Conservation (phyloP, 176 grass and related monocot genomes). For the Oryza brachyantha region DNA sequence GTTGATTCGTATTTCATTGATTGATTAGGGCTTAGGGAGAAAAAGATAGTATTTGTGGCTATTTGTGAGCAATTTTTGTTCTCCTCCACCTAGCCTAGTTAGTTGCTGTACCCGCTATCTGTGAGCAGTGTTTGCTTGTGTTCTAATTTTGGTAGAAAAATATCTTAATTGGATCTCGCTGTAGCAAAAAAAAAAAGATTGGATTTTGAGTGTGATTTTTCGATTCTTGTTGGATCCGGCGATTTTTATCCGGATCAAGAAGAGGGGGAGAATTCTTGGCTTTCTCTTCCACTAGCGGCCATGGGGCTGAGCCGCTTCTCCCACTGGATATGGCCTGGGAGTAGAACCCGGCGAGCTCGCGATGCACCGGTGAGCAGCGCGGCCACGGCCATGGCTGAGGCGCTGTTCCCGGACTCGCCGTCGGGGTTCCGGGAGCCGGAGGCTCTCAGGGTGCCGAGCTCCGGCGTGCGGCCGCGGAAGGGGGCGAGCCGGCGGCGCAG, state of each 20-base stretch:
- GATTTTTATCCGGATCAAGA: background rate
- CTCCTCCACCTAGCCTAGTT: conserved; percentile 7
- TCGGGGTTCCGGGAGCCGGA: conserved; percentile 57
- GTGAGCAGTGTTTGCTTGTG: background rate
- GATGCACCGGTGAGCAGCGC: conserved; percentile 1
- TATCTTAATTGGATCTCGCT: conserved; percentile 30
- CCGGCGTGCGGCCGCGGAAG: conserved; percentile 23
- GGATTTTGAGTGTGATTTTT: background rate
- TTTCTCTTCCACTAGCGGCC: conserved; percentile 36
- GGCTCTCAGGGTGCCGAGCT: conserved; percentile 9
- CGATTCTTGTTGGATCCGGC: conserved; percentile 13
- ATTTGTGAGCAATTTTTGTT: conserved; percentile 11
- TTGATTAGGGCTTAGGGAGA: background rate
- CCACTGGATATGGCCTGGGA: conserved; percentile 50
- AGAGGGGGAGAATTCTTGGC: background rate
- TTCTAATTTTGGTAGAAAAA: background rate
- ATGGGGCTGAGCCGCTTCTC: conserved; percentile 49
- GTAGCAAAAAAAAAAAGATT: background rate
- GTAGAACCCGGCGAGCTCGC: background rate
- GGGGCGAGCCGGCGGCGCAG: conserved; percentile 19
- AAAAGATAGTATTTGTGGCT: background rate
- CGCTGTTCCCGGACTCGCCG: conserved; percentile 44
- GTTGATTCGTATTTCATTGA: background rate
- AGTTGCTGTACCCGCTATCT: background rate
- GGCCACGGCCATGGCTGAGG: background rate